Evolutionary conservation across 2,329 filamentous ascomycete species (phyloP).

Genomic region (Fonsecaea erecta): DNA sequence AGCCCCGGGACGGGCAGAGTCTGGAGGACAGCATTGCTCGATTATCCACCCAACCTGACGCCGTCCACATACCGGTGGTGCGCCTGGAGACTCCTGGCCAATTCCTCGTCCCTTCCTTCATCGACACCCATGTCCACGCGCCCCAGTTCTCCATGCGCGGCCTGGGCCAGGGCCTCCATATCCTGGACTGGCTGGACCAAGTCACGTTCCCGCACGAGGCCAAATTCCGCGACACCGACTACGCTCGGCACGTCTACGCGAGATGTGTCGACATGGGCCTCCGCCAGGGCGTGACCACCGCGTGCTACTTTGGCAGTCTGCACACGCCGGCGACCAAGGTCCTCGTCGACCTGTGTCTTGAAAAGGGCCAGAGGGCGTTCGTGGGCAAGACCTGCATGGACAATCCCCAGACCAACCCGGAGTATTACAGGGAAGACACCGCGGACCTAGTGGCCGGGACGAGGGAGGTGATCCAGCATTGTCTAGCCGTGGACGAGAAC

Average conservation of each 20-base stretch:
- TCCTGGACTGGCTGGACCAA: slow-evolving; percentile 66
- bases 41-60: slow-evolving; percentile 6
- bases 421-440: slow-evolving; percentile 40
- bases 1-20: slow-evolving; percentile 28
- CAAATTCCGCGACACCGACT: slow-evolving; percentile 59
- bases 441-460: slow-evolving; percentile 35
- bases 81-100: slow-evolving; percentile 43
- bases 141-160: slow-evolving; percentile 59
- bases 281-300: slow-evolving; percentile 66
- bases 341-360: slow-evolving; percentile 59
- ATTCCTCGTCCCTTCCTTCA: slow-evolving; percentile 64
- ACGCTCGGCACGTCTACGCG: slow-evolving; percentile 60
- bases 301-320: slow-evolving; percentile 63
- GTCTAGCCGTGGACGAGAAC: slow-evolving; percentile 51
- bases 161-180: slow-evolving; percentile 46
- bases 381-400: slow-evolving; percentile 69
- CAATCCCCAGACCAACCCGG: slow-evolving; percentile 47
- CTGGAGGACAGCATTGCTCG: slow-evolving; percentile 8
- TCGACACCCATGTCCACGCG: slow-evolving; percentile 72
- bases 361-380: slow-evolving; percentile 62
- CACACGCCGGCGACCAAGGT: slow-evolving; percentile 63
- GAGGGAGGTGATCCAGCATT: slow-evolving; percentile 44
- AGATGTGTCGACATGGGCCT: slow-evolving; percentile 63
- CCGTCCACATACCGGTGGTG: neutral
- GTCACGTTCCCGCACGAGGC: slow-evolving; percentile 69